These are phyloP conservation scores for Ceratopteris richardii DNA, from an alignment of 75 land plant genomes.

Conservation along the genomic window DNA sequence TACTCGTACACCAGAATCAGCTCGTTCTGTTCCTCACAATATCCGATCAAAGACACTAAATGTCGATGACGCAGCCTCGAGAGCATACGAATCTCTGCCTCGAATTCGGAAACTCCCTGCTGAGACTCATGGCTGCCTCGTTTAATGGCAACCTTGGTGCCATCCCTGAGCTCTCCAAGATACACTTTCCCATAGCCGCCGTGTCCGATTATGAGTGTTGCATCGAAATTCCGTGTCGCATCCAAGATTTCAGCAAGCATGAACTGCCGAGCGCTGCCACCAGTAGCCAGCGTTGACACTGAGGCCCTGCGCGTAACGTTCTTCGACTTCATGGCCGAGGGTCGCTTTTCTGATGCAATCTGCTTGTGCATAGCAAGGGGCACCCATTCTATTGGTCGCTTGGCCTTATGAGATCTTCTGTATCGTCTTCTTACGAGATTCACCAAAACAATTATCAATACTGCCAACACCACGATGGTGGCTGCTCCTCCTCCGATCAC, in stretches of 20 bases:
- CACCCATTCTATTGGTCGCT: too few species aligned
- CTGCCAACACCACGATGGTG: neutral
- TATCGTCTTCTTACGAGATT: too few species aligned
- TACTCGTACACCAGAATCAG: constrained; percentile 47
- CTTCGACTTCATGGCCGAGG: too few species aligned
- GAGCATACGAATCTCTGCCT: constrained; percentile 29
- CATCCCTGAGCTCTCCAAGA: constrained; percentile 50
- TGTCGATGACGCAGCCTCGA: constrained; percentile 38
- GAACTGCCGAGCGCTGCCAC: constrained; percentile 43
- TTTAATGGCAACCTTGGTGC: constrained; percentile 41
- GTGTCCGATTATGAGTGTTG: constrained; percentile 42
- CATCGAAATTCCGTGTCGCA: constrained; percentile 66
- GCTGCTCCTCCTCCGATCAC: constrained; percentile 35
- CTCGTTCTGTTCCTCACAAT: constrained; percentile 38
- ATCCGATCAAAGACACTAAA: constrained; percentile 37
- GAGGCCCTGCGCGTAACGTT: too few species aligned
- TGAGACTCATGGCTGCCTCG: constrained; percentile 29
- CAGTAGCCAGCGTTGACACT: too few species aligned
- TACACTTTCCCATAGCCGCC: constrained; percentile 66
- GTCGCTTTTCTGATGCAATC: too few species aligned
- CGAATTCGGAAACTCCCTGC: constrained; percentile 37
- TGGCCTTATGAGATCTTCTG: too few species aligned
- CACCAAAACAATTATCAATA: too few species aligned
- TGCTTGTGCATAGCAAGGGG: too few species aligned
- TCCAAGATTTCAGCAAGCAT: constrained; percentile 39